Conservation (phyloP, 2,329 filamentous ascomycete genomes). For the Claviceps purpurea region DNA sequence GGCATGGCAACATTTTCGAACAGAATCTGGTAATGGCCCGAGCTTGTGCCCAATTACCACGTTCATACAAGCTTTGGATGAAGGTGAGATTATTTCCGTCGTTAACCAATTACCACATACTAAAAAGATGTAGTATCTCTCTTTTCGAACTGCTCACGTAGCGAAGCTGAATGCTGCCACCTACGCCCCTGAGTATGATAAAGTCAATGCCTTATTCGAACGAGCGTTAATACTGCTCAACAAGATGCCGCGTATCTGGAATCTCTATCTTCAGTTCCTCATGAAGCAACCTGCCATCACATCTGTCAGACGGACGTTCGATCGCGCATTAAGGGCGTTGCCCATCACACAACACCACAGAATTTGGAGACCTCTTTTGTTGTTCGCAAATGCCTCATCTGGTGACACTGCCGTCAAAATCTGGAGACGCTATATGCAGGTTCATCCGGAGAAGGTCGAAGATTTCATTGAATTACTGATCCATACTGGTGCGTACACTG, state of each 20-base stretch:
- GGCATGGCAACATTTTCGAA: constrained; percentile 73
- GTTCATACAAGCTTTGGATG: constrained; percentile 98
- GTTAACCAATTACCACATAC: constrained; percentile 2
- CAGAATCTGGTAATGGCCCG: constrained; percentile 82
- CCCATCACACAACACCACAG: constrained; percentile 92
- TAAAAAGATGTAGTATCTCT: constrained; percentile 52
- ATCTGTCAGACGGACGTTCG: constrained; percentile 73
- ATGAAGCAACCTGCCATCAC: constrained; percentile 87
- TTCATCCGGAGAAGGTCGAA: constrained; percentile 88
- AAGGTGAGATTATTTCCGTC: constrained; percentile 40
- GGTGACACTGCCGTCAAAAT: constrained; percentile 85
- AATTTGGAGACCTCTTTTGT: constrained; percentile 83
- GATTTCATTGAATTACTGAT: constrained; percentile 87
- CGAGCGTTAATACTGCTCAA: constrained; percentile 84
- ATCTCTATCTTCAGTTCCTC: constrained; percentile 88
- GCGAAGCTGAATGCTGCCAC: constrained; percentile 69
- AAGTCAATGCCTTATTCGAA: constrained; percentile 92
- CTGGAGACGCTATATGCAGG: constrained; percentile 93
- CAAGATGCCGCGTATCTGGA: constrained; percentile 98
- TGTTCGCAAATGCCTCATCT: constrained; percentile 81
- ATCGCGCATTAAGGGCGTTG: constrained; percentile 78
- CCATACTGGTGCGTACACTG: constrained; percentile 71
- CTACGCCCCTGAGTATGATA: constrained; percentile 69
- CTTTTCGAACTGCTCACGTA: constrained; percentile 70
- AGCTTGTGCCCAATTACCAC: constrained; percentile 75